A percentile compares a stretch with the other conserved stretches of the same genome.
Conservation (phyloP, 352 stramenopile genomes). For the Hyaloperonospora brassicae region DNA sequence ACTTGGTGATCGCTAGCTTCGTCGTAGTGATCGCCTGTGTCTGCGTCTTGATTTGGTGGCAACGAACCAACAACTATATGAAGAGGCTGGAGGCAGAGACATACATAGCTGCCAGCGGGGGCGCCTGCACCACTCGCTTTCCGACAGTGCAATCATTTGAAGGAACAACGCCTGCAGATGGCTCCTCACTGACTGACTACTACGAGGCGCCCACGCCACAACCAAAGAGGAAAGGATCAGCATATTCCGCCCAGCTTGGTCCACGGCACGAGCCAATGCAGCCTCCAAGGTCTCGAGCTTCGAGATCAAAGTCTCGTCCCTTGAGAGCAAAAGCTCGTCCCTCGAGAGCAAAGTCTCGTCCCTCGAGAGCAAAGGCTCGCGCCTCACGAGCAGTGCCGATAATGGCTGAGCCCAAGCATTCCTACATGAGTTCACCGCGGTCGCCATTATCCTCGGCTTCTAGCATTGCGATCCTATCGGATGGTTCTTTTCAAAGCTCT, state of each 20-base stretch:
- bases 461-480: constrained; percentile 57
- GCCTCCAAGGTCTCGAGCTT: constrained; percentile 16
- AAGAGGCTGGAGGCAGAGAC: constrained; percentile 34
- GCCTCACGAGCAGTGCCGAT: constrained; percentile 23
- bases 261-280: constrained; percentile 12
- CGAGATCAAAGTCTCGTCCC: too few relatives aligned
- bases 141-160: constrained; percentile 24
- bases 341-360: too few relatives aligned
- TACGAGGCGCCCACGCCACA: constrained; percentile 8
- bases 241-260: constrained; percentile 4
- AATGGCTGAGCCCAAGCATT: constrained; percentile 29
- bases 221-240: constrained; percentile 15
- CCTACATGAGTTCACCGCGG: constrained; percentile 49
- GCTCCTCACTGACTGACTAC: constrained; percentile 16
- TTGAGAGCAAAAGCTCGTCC: too few relatives aligned
- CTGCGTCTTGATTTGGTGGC: constrained; percentile 58
- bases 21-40: constrained; percentile 49
- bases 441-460: constrained; percentile 44
- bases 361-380: constrained; percentile 12
- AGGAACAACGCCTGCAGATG: constrained; percentile 23
- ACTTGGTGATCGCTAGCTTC: constrained; percentile 55
- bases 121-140: constrained; percentile 20
- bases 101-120: constrained; percentile 7
- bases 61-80: constrained; percentile 33
- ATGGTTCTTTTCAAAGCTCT: constrained; percentile 27